phyloP scores from a whole-genome alignment of 2,329 filamentous ascomycete species.

The Fusarium sp. region DNA sequence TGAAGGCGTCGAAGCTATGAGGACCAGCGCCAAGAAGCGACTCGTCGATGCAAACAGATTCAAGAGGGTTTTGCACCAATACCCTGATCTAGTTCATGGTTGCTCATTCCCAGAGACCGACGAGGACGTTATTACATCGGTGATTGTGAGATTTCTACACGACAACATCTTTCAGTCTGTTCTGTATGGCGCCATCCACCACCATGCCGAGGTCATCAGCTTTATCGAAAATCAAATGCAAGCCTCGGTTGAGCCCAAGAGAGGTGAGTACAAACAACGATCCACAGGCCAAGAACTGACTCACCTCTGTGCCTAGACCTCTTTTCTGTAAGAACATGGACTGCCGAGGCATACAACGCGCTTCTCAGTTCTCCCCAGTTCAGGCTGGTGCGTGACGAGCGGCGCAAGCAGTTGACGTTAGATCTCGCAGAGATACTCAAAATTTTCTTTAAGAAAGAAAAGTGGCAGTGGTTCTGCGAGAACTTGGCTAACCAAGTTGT shows the following conservation, averaged over 20 bases:
- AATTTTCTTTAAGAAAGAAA: conserved; percentile 43
- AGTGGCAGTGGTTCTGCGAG: conserved; percentile 35
- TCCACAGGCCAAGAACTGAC: neutral
- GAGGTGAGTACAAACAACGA: conserved; percentile 42
- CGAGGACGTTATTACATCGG: conserved; percentile 49
- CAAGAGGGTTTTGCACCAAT: conserved; percentile 40
- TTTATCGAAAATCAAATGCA: conserved; percentile 50
- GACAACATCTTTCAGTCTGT: conserved; percentile 49
- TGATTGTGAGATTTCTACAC: conserved; percentile 50
- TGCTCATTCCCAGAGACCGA: conserved; percentile 50
- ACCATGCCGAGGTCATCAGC: conserved; percentile 43
- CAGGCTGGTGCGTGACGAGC: conserved; percentile 34
- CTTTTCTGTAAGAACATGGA: conserved; percentile 51
- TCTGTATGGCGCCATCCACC: conserved; percentile 43
- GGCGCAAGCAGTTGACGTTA: conserved; percentile 42
- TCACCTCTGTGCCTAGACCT: conserved; percentile 41
- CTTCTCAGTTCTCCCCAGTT: conserved; percentile 47
- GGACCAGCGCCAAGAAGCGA: conserved; percentile 36
- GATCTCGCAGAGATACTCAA: conserved; percentile 44
- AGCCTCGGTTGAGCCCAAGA: conserved; percentile 48
- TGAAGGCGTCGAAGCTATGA: conserved; percentile 38
- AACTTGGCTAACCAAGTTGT: conserved; percentile 45
- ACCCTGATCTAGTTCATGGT: conserved; percentile 48
- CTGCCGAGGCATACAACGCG: conserved; percentile 51
- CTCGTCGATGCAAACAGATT: conserved; percentile 42